phyloP scores from a whole-genome alignment of 371 early-diverging fungal species.

The Mortierella sp. region DNA sequence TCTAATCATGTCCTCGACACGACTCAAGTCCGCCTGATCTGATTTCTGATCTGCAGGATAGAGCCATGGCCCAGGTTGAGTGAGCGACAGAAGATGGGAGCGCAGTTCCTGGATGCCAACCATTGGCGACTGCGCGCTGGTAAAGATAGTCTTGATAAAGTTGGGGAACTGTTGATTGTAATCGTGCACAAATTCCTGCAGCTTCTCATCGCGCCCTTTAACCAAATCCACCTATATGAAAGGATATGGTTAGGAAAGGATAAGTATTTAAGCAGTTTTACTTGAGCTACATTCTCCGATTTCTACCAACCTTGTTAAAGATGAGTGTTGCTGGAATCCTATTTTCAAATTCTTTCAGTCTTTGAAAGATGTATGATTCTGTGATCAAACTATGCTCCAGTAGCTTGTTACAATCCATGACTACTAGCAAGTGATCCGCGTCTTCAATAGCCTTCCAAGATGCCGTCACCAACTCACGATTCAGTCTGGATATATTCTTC shows the following conservation, averaged over 20 bases:
- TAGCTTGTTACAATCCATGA: conserved; percentile 74
- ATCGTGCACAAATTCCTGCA: conserved; percentile 56
- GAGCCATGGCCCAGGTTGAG: conserved; percentile 70
- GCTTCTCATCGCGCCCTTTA: conserved; percentile 55
- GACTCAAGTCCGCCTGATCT: conserved; percentile 75
- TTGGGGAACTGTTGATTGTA: conserved; percentile 48
- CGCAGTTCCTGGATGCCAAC: conserved; percentile 58
- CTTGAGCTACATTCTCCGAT: neutral
- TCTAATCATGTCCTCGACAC: conserved; percentile 81
- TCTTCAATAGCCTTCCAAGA: conserved; percentile 82
- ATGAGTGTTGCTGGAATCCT: conserved; percentile 72
- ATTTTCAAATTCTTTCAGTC: conserved; percentile 57
- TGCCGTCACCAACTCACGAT: conserved; percentile 75
- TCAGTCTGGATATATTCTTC: conserved; percentile 64
- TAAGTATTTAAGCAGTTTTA: neutral
- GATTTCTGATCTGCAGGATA: conserved; percentile 69
- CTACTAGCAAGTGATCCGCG: conserved; percentile 72
- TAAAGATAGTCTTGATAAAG: conserved; percentile 51
- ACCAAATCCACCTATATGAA: conserved; percentile 67
- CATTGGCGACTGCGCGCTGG: conserved; percentile 39
- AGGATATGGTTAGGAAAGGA: neutral
- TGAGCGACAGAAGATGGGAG: conserved; percentile 58
- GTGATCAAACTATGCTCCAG: conserved; percentile 59
- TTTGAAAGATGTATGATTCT: conserved; percentile 70
- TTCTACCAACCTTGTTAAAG: conserved; percentile 74